Base-by-base conservation (phyloP, 139 green algal genomes). In the Chlorella vulgaris region DNA sequence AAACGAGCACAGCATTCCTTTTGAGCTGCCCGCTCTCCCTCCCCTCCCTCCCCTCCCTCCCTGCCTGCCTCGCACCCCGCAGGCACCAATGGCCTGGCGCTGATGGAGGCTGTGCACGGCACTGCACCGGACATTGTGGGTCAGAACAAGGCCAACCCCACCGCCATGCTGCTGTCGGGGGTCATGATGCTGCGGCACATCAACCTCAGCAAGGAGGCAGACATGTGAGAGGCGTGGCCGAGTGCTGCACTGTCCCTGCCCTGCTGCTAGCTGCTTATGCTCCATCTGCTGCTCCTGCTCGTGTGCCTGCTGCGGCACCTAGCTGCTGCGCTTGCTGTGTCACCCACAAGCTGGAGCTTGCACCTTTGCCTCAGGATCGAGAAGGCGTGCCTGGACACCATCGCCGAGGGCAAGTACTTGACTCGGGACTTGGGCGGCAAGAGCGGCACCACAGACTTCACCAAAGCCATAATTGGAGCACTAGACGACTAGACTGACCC, bases 101-200 rank as follows among this genome's bases (percentile, higher is more conserved):
- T 98, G 65, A 97, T 97, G 84, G 95, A 98, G 88, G 96, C 93
- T 5, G 96, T 99, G 68, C 96, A 98, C 81, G 96, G 96, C 70
- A 99, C 96, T 29, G 96, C 96, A 5, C 96, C 96, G 38, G 96
- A 98, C 87, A 97, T 99, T 77, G 86, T 87, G 10, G 93, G 77
- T 60, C 91, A 96, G 85, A 91, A 98, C 90, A 79, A 92, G 83
- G 96, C 96, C 77, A 99, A 99, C 89, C 96, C 96, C 60, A 99
- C 96, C 0, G 96, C 96, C 26, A 88, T 99, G 84, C 87, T 98
- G 69, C 86, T 99, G 77, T 94, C 84, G 22, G 87, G 88, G 26
- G 89, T 93, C 51, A 98, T 99, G 96, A 98, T 99, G 96, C 89
- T 99, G 69, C 88, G 93, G 36, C 96, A 98, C 87, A 81, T 98